These are phyloP conservation scores for Aaosphaeria arxii DNA, from an alignment of 2,329 filamentous ascomycete species.

Conservation along the genomic window DNA sequence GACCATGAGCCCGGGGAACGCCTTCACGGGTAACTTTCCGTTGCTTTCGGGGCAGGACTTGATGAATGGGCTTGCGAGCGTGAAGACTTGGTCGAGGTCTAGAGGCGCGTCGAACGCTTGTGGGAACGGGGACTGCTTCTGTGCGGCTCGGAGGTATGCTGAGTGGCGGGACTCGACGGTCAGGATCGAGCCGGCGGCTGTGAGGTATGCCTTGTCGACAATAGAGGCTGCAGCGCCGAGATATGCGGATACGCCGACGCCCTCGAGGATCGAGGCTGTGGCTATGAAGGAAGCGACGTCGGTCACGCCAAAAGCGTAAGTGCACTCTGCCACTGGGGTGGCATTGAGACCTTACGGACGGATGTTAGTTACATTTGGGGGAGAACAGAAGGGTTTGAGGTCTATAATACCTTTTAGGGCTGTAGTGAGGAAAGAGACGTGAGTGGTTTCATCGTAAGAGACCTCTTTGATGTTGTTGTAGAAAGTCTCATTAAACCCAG, in stretches of 20 bases:
- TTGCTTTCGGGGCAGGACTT: constrained; percentile 55
- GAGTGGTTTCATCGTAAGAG: constrained; percentile 55
- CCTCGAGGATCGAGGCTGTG: constrained; percentile 54
- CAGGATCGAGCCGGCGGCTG: constrained; percentile 61
- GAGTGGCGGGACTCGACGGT: constrained; percentile 65
- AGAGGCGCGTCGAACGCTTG: constrained; percentile 61
- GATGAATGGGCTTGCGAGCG: constrained; percentile 64
- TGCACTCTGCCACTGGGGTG: constrained; percentile 52
- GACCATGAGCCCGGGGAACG: constrained; percentile 51
- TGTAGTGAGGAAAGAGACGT: constrained; percentile 56
- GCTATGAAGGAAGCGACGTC: constrained; percentile 51
- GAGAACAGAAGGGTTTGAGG: not conserved
- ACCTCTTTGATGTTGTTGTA: constrained; percentile 59
- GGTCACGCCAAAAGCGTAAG: constrained; percentile 54
- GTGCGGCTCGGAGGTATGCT: constrained; percentile 56
- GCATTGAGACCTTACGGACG: constrained; percentile 40
- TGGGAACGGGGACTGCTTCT: constrained; percentile 53
- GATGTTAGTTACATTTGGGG: not conserved
- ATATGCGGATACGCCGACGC: constrained; percentile 58
- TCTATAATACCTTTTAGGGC: constrained; percentile 27
- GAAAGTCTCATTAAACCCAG: constrained; percentile 43
- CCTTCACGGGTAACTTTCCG: constrained; percentile 56
- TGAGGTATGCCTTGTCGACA: constrained; percentile 57
- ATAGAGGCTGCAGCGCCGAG: constrained; percentile 61
- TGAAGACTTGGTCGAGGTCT: constrained; percentile 58